Evolutionary conservation across 352 stramenopile species (phyloP), one percentile per base, ranked within the genome.

Genomic region (Phytophthora rubi): DNA sequence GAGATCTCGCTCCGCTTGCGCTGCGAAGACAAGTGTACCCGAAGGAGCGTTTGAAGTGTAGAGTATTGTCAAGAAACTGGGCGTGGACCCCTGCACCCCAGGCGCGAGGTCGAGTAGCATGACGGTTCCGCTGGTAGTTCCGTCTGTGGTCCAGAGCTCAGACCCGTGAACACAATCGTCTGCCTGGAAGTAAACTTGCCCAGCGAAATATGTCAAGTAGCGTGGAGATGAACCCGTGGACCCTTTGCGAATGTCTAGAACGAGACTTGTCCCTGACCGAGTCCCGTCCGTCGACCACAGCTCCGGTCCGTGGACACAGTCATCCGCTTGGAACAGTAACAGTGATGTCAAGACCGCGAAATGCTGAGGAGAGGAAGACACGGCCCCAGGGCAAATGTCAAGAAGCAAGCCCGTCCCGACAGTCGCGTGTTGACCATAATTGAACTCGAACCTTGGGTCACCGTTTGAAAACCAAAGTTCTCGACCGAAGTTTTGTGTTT

Each of bases 301-400:
- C 68, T 98, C 93, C 3, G 68, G 21, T 13, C 92, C 93, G 33
- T 90, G 83, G 9, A 82, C 59, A 53, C 91, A 90, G 62, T 98
- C 93, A 64, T 95, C 75, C 6, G 92, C 92, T 51, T 90, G 81
- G 62, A 98, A 98, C 10, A 96, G 76, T 13, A 97, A 47, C 13
- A 83, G 53, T 5, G 51, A 10, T 18, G 30, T 53, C 13, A 88
- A 57, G 53, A 67, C 72, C 23, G 75, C 76, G 51, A 89, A 87
- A 49, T 76, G 81, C 33, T 72, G 62, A 35, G 91, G 91, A 13
- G 82, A 61, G 0, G 88, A 95, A 1, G 81, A 86, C 8, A 55
- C 61, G 0, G 53, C 18, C 16, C 86, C 84, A 4, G 33, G 5
- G 37, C 76, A 81, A 51, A 96, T 84, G 52, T 97, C 90, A 15